Evolutionary conservation across 2,329 filamentous ascomycete genomes (phyloP).

Genomic region (Chaetomium globosum): DNA sequence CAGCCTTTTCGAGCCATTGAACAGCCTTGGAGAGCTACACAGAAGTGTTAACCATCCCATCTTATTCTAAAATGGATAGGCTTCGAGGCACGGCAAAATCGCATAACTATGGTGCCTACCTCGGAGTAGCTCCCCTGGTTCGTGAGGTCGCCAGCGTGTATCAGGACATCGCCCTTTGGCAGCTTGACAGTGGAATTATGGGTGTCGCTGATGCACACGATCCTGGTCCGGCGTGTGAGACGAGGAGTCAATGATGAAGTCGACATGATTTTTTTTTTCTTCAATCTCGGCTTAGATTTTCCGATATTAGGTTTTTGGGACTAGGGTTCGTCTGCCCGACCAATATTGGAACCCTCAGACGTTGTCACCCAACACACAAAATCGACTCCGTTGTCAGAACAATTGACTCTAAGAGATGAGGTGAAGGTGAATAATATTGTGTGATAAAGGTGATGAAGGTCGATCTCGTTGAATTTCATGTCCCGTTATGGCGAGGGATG

Average conservation of each 20-base stretch:
- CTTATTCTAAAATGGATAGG: not conserved
- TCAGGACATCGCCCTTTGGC: conserved; percentile 71
- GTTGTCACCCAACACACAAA: not conserved
- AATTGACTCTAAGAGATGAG: not conserved
- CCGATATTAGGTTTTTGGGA: not conserved
- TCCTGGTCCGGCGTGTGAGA: conserved; percentile 56
- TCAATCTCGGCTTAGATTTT: not conserved
- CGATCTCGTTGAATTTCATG: not conserved
- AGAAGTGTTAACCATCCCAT: conserved; percentile 7
- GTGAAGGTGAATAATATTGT: not conserved
- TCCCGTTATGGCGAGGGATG: not conserved
- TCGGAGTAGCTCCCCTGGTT: conserved; percentile 68
- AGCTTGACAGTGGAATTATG: conserved; percentile 68
- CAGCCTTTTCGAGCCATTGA: conserved; percentile 66
- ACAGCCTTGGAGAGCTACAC: conserved; percentile 60
- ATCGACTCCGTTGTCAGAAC: not conserved
- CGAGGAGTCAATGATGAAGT: conserved; percentile 12
- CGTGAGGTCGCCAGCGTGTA: conserved; percentile 76
- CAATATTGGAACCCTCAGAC: not conserved
- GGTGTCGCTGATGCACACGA: conserved; percentile 78
- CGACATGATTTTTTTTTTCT: conserved; percentile 12
- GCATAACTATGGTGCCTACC: conserved; percentile 40
- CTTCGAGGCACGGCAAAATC: not conserved
- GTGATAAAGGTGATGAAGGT: not conserved
- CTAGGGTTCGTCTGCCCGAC: not conserved